Base-by-base conservation (phyloP, 2,329 filamentous ascomycete species). In the Lasiodiplodia gonubiensis region DNA sequence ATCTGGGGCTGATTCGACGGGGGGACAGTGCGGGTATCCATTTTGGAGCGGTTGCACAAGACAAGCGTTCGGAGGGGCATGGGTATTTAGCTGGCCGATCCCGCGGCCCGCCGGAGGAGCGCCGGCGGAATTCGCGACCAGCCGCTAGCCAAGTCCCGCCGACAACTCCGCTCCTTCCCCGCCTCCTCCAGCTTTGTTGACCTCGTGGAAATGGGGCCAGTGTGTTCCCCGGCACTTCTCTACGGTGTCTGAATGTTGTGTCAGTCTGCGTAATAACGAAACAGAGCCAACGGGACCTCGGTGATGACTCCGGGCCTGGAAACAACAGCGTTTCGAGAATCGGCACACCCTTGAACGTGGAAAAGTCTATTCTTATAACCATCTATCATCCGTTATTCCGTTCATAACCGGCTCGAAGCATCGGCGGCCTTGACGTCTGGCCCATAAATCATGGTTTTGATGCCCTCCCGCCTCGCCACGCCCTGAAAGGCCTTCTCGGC, bases 361-460 rank as follows among this genome's bases (percentile, higher is more conserved):
- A 42, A 42, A 42, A n/a, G 5, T 21, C 18, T 46, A 46, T n/a
- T 46, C 2, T 46, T 8, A 46, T 8, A 46, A 21, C 42, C 18
- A 46, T n/a, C 12, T 8, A 21, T n/a, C 42, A 21, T 46, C 10
- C 42, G 7, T 11, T 2, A 21, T 21, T 33, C 48, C 48, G 10
- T 27, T 53, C 27, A 53, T 18, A 53, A 11, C 27, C 51, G 51
- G n/a, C 51, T 53, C 5, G 25, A 35, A 12, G 51, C 51, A 53
- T 53, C 51, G 14, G 51, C 51, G 33, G 51, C 14, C 27, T 53
- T n/a, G 27, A 53, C 18, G 0, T 16, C 27, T 8, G 71, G 72
- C 7, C 72, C 72, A 57, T 71, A 72, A 27, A 74, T 72, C 35
- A 74, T 39, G 1, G 66, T 70, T 52, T 75, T 75, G 18, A 75